Conservation (phyloP, 1,284 basidiomycete genomes). For the Tetrapyrgos nigripes region DNA sequence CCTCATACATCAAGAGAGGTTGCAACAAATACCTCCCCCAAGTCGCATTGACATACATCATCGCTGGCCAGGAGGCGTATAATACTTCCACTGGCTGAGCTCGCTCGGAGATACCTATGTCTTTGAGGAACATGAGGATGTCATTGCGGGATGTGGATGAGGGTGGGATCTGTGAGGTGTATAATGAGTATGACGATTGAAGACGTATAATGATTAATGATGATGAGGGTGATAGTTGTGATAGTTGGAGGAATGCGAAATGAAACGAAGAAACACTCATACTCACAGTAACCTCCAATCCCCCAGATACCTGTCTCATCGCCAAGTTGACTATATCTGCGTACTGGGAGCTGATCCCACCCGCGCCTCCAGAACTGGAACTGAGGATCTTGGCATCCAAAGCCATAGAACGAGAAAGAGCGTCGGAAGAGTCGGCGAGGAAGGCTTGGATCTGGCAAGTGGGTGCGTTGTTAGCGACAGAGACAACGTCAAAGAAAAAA, state of each 20-base stretch:
- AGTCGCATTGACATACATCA: slow-evolving; percentile 26
- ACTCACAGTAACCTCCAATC: slow-evolving; percentile 54
- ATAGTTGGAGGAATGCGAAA: too few relatives aligned
- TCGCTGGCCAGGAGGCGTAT: slow-evolving; percentile 10
- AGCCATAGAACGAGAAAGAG: slow-evolving; percentile 44
- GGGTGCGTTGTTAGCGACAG: background rate
- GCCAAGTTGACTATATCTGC: slow-evolving; percentile 53
- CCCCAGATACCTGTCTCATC: slow-evolving; percentile 56
- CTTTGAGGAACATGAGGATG: slow-evolving; percentile 45
- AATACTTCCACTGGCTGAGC: slow-evolving; percentile 11
- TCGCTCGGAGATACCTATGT: slow-evolving; percentile 26
- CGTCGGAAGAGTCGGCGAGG: slow-evolving; percentile 20
- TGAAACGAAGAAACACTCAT: slow-evolving; percentile 42
- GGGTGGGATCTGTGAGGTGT: slow-evolving; percentile 55
- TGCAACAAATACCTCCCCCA: slow-evolving; percentile 43
- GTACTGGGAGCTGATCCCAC: slow-evolving; percentile 51
- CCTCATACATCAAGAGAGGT: slow-evolving; percentile 44
- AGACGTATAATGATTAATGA: slow-evolving; percentile 49
- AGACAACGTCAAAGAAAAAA: too few relatives aligned
- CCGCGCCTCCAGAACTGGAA: too few relatives aligned
- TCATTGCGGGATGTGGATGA: slow-evolving; percentile 43
- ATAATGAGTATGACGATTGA: background rate
- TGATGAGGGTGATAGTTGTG: slow-evolving; percentile 51
- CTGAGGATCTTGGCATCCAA: slow-evolving; percentile 51
- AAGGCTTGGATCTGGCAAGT: slow-evolving; percentile 9